phyloP scores from a whole-genome alignment of 345 rosid genomes.

The Gossypium anomalum region DNA sequence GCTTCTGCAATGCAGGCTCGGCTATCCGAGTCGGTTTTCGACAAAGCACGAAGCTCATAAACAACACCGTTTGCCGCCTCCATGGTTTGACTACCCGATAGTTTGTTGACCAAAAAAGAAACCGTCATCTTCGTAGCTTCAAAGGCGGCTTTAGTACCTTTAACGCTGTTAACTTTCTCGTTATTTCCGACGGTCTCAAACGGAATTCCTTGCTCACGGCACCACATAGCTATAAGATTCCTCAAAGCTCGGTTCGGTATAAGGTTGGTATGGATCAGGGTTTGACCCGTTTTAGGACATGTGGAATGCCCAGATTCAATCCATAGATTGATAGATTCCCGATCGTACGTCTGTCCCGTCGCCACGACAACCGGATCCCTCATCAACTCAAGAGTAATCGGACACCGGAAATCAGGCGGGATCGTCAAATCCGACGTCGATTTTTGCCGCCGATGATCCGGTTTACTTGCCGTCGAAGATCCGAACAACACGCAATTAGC shows the following conservation, averaged over 20 bases:
- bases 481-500: slow-evolving; percentile 73
- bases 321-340: slow-evolving; percentile 63
- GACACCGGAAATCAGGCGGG: slow-evolving; percentile 83
- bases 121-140: slow-evolving; percentile 80
- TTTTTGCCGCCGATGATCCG: slow-evolving; percentile 28
- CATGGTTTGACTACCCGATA: slow-evolving; percentile 23
- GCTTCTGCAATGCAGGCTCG: slow-evolving; percentile 75
- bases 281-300: slow-evolving; percentile 94
- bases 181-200: slow-evolving; percentile 40
- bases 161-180: slow-evolving; percentile 19
- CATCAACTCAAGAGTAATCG: slow-evolving; percentile 87
- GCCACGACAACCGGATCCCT: slow-evolving; percentile 82
- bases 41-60: slow-evolving; percentile 68
- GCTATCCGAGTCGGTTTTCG: slow-evolving; percentile 65
- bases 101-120: slow-evolving; percentile 54
- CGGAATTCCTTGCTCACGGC: slow-evolving; percentile 74
- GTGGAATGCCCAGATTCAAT: slow-evolving; percentile 82
- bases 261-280: slow-evolving; percentile 58
- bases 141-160: slow-evolving; percentile 46
- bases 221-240: slow-evolving; percentile 78
- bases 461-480: slow-evolving; percentile 32
- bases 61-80: slow-evolving; percentile 45
- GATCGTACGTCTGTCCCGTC: slow-evolving; percentile 94
- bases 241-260: slow-evolving; percentile 63
- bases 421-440: slow-evolving; percentile 34